These are phyloP conservation scores for Xylaria cubensis DNA, from an alignment of 495 filamentous ascomycete species.

Conservation along the genomic window DNA sequence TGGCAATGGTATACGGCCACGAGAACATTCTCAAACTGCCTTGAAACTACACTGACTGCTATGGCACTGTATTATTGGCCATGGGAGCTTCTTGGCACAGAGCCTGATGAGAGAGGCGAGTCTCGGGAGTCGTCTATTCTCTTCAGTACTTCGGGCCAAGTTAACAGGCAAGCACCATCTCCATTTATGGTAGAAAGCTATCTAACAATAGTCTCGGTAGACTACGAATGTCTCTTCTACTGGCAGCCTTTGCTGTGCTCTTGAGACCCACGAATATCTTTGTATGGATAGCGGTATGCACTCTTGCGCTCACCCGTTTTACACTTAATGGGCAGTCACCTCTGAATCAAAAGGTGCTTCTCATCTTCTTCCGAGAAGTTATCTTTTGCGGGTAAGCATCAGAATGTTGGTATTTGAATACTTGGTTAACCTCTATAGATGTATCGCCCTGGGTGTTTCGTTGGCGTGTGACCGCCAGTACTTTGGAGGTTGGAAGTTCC, in stretches of 20 bases:
- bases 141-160: slow-evolving; percentile 34
- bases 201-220: slow-evolving; percentile 41
- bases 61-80: slow-evolving; percentile 85
- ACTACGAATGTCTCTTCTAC: slow-evolving; percentile 70
- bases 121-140: slow-evolving; percentile 33
- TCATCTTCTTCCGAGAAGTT: slow-evolving; percentile 65
- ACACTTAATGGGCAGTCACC: slow-evolving; percentile 47
- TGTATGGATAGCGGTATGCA: slow-evolving; percentile 73
- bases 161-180: slow-evolving; percentile 41
- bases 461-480: slow-evolving; percentile 76
- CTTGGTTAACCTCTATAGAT: slow-evolving; percentile 45
- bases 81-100: slow-evolving; percentile 64
- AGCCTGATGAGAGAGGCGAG: slow-evolving; percentile 40
- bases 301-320: slow-evolving; percentile 50
- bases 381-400: slow-evolving; percentile 66
- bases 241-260: slow-evolving; percentile 84
- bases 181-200: not conserved
- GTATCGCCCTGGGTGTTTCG: slow-evolving; percentile 65
- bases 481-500: slow-evolving; percentile 89
- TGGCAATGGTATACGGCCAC: slow-evolving; percentile 99
- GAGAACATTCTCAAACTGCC: slow-evolving; percentile 89
- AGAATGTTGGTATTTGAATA: not conserved
- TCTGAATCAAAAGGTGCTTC: slow-evolving; percentile 51
- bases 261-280: slow-evolving; percentile 89
- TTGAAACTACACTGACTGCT: slow-evolving; percentile 87